phyloP scores from a whole-genome alignment of 169 alveolate species.

The Cryptosporidium ubiquitum region DNA sequence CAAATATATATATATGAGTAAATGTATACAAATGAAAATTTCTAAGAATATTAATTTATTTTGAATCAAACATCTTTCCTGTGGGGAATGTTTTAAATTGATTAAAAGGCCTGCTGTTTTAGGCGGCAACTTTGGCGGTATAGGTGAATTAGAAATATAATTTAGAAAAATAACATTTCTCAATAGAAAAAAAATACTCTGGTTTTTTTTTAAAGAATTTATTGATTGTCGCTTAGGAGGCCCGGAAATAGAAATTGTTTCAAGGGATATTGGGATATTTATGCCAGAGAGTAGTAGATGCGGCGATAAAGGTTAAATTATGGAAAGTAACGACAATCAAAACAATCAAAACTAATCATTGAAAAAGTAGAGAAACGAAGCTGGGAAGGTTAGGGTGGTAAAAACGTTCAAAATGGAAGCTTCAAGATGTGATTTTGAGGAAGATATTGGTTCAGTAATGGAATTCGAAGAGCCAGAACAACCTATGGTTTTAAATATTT shows the following conservation, averaged over 20 bases:
- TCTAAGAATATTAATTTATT: background rate
- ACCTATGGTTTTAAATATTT: constrained; percentile 60
- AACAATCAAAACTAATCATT: background rate
- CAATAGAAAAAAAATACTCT: no score
- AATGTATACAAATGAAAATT: background rate
- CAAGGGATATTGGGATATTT: background rate
- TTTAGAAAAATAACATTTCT: background rate
- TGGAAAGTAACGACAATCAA: background rate
- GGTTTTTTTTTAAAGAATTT: background rate
- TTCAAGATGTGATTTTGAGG: constrained; percentile 38
- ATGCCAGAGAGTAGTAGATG: background rate
- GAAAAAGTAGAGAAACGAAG: background rate
- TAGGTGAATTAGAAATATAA: background rate
- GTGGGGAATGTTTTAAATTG: background rate
- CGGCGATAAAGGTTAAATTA: background rate
- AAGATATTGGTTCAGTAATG: constrained; percentile 17
- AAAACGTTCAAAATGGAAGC: background rate
- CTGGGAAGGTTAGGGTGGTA: background rate
- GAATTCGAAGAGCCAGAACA: constrained; percentile 50
- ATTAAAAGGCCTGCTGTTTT: background rate
- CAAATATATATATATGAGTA: background rate
- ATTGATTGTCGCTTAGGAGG: background rate
- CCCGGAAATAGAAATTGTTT: background rate
- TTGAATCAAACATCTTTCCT: background rate
- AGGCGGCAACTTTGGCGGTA: background rate